Evolutionary conservation across 2,329 filamentous ascomycete genomes (phyloP), one percentile per base, ranked within the genome.

Genomic region (Cytospora leucostoma): DNA sequence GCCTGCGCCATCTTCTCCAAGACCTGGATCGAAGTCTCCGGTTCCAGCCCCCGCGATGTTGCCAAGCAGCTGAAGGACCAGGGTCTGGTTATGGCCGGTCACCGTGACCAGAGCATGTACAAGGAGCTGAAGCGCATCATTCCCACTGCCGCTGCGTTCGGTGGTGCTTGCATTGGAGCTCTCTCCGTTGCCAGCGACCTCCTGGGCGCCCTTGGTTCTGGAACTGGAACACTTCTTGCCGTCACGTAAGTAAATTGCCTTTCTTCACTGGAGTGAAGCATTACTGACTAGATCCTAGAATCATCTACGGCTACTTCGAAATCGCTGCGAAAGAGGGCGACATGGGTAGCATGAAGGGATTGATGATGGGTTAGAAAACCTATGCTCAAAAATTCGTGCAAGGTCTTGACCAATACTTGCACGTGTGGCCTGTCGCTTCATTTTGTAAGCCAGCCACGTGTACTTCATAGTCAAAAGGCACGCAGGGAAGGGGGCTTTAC

Each of bases 31-130:
- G 95, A 99, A 82, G 95, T 99, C 69, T 98, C 95, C 47, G 96
- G 95, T 74, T 97, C 94, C 68, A 94, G 92, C 82, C 96, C 95
- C 66, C 91, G 95, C 74, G 95, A 99, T 75, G 96, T 99, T 70
- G 95, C 95, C 74, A 99, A 99, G 88, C 95, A 98, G 83, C 88
- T 99, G 78, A 99, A 99, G 88, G 96, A 99, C 75, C 95, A 99
- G 82, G 95, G 95, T 76, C 89, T 99, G 64, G 94, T 99, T 71
- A 99, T 99, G 96, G 94, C 95, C 74, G 95, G 95, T 75, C 95
- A 99, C 84, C 92, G 95, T 82, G 96, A 99, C 79, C 94, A 98
- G 86, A 96, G 91, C 84, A 99, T 99, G 95, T 99, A 99, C 88
- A 96, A 96, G 85, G 95, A 99, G 82, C 88, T 99, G 69, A 99